Percentiles rank a stretch among this genome's conserved stretches.
These are phyloP conservation scores for Flueggea neowawraea DNA, from an alignment of 441 rosid genomes.

Conservation along the genomic window DNA sequence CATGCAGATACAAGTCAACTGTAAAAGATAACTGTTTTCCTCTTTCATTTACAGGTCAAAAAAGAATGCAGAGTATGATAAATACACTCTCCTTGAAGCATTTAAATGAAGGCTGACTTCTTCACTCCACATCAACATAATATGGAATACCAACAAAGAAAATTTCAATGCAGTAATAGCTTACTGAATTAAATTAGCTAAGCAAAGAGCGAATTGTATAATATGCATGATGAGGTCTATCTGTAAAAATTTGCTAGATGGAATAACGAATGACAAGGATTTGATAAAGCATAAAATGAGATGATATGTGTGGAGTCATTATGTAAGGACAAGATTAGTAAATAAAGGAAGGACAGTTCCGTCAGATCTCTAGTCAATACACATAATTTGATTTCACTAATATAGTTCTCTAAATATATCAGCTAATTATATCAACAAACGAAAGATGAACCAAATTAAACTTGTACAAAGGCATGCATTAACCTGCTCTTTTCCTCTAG, in stretches of 20 bases:
- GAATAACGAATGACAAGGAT: too few relatives aligned
- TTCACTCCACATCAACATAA: background rate
- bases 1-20: conserved; percentile 5
- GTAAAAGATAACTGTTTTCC: background rate
- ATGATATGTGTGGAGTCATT: too few relatives aligned
- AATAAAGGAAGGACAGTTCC: too few relatives aligned
- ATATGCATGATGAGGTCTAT: too few relatives aligned
- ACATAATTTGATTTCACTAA: background rate
- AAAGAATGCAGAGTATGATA: too few relatives aligned
- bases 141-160: background rate
- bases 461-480: conserved; percentile 13
- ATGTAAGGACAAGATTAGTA: too few relatives aligned
- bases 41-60: too few relatives aligned
- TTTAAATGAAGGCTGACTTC: too few relatives aligned
- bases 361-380: background rate
- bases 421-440: background rate
- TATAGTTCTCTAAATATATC: background rate
- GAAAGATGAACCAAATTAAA: conserved; percentile 4
- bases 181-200: background rate
- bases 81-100: too few relatives aligned
- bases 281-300: too few relatives aligned
- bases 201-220: background rate
- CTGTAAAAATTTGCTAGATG: too few relatives aligned
- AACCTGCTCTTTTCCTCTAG: conserved; percentile 98
- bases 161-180: background rate